A percentile compares a stretch with the other conserved stretches of the same genome.
Conservation (phyloP, 129 eudicot species). For the Daucus carota region DH1_v3.0 NC_030387.2:36866001-36866500, state of each 20-base stretch:
- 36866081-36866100: neutral
- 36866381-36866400: conserved; percentile 62
- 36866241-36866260: conserved; percentile 11
- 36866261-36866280: neutral
- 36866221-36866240: conserved; percentile 10
- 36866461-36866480: conserved; percentile 56
- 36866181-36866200: neutral
- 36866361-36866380: conserved; percentile 80
- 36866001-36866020: too few species aligned
- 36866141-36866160: neutral
- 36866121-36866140: neutral
- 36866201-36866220: neutral
- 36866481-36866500: neutral
- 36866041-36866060: neutral
- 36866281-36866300: conserved; percentile 20
- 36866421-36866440: conserved; percentile 76
- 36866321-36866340: conserved; percentile 85
- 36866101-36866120: neutral
- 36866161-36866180: neutral
- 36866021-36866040: too few species aligned
- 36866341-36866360: conserved; percentile 69
- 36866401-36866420: conserved; percentile 83
- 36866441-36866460: conserved; percentile 62
- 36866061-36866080: neutral
- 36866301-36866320: conserved; percentile 15